These are phyloP conservation scores for Mortierella sp. DNA, from an alignment of 371 early-diverging fungal species.

Conservation along the genomic window DNA sequence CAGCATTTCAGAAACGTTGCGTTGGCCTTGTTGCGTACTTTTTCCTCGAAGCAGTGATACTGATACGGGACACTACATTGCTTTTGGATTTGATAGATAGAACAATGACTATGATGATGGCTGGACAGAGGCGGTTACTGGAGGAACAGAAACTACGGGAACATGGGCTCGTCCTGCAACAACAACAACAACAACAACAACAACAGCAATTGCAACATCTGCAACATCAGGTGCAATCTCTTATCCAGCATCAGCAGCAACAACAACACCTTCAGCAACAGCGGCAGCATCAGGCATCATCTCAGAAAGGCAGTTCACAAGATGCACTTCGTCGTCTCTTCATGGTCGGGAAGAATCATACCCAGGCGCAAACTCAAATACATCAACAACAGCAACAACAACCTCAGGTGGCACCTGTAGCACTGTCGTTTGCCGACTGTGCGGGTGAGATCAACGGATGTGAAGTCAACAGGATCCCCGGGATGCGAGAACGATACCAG, in stretches of 20 bases:
- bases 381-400: constrained; percentile 4
- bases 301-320: constrained; percentile 24
- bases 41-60: neutral
- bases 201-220: too few relatives aligned
- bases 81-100: constrained; percentile 22
- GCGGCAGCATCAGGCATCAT: constrained; percentile 10
- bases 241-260: constrained; percentile 12
- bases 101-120: constrained; percentile 46
- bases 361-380: neutral
- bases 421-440: constrained; percentile 36
- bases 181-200: constrained; percentile 14
- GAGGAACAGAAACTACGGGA: constrained; percentile 30
- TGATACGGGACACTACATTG: neutral
- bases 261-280: constrained; percentile 11
- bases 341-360: constrained; percentile 22
- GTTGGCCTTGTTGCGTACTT: too few relatives aligned
- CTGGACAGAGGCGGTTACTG: constrained; percentile 37
- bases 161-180: neutral
- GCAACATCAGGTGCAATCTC: too few relatives aligned
- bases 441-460: constrained; percentile 52
- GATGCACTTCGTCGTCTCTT: constrained; percentile 49
- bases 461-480: constrained; percentile 42
- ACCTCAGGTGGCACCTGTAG: neutral
- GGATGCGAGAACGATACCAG: constrained; percentile 45
- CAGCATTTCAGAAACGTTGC: too few relatives aligned